These are phyloP conservation scores for Botryotinia globosa DNA, from an alignment of 2,329 filamentous ascomycete species.

Conservation along the genomic window DNA sequence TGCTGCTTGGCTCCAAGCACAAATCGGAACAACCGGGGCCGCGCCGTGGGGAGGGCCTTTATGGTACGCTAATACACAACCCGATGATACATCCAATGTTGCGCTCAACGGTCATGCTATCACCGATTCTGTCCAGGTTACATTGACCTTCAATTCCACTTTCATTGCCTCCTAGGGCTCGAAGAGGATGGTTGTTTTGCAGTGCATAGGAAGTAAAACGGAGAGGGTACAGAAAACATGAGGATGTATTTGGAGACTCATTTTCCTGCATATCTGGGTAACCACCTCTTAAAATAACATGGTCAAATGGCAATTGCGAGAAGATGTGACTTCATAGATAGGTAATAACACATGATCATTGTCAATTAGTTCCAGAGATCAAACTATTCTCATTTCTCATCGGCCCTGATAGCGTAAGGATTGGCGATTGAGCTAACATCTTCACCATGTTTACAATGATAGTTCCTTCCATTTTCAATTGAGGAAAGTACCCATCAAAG, in stretches of 20 bases:
- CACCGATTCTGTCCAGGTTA: not conserved
- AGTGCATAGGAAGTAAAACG: not conserved
- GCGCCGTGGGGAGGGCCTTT: not conserved
- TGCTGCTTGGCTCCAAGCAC: slow-evolving; percentile 6
- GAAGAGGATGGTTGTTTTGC: not conserved
- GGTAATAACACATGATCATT: not conserved
- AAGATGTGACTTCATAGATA: not conserved
- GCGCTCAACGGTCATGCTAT: not conserved
- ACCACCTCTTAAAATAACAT: not conserved
- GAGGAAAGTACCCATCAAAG: not conserved
- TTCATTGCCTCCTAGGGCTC: not conserved
- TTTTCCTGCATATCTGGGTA: not conserved
- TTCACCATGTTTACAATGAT: not conserved
- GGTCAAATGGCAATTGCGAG: not conserved
- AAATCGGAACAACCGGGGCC: not conserved
- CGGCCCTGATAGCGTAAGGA: not conserved
- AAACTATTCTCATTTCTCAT: not conserved
- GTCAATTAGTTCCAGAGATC: not conserved
- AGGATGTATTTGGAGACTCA: not conserved
- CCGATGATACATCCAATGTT: not conserved
- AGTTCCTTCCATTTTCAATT: not conserved
- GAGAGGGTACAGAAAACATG: not conserved
- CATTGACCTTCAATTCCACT: not conserved
- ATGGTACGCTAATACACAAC: not conserved
- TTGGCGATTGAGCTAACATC: too few relatives aligned